Evolutionary conservation across 768 basidiomycete species (phyloP), one percentile per base, ranked within the genome.

Genomic region (Pulveroboletus ravenelii): DNA sequence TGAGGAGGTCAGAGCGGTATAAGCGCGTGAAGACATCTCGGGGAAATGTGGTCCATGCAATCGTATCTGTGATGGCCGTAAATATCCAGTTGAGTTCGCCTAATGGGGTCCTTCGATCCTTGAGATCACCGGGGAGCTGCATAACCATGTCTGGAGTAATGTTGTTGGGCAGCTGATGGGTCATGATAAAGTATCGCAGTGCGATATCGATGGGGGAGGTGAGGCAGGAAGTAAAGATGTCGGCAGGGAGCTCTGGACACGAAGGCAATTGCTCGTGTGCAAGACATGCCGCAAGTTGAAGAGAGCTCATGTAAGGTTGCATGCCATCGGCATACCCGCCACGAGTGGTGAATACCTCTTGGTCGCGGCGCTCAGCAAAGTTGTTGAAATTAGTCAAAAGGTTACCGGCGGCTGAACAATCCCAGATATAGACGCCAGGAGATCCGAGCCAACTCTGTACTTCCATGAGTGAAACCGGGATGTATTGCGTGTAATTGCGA

Each of bases 41-140:
- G 35, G 93, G 87, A 66, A 99, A 95, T 3, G 92, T 90, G 13
- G 94, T 94, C 96, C 96, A 99, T 7, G 96, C 96, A 54, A 99
- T 98, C 9, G 96, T 98, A 70, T 99, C 96, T 14, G 96, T 98
- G 49, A 99, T 90, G 31, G 95, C 93, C 1, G 93, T 98, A 71
- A 98, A 98, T 55, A 98, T 98, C 96, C 96, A 99, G 65, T 95
- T 96, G n/a, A 99, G 80, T 70, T 99, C 96, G 45, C 96, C 96
- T 0, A 99, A 75, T 1, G 96, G 94, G 1, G 96, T 98, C 23
- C 94, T 81, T 17, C 96, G 81, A 63, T 99, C 96, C 70, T 95
- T 96, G 52, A 98, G 79, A 64, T 97, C 94, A 9, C 96, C 96
- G 0, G 96, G 96, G 12, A 99, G 80, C 65, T 93, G 89, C 78